A percentile compares a stretch with the other conserved stretches of the same genome.
These are phyloP conservation scores for Trichophyton simii DNA, from an alignment of 2,329 filamentous ascomycete genomes.

Conservation along the genomic window DNA sequence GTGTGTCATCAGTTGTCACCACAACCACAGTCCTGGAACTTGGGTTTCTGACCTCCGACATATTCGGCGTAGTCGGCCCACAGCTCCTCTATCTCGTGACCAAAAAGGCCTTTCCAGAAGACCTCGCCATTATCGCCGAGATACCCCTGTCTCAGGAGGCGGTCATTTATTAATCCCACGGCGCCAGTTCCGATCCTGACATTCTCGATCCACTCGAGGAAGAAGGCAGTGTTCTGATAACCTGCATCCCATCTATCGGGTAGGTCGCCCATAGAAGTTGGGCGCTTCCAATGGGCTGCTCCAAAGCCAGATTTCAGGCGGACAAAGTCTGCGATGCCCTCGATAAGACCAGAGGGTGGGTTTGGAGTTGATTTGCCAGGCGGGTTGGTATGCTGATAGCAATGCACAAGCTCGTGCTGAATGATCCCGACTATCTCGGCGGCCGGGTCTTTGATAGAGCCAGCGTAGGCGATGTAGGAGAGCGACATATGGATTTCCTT, in stretches of 20 bases:
- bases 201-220: slow-evolving; percentile 71
- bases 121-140: slow-evolving; percentile 11
- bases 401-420: slow-evolving; percentile 89
- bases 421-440: slow-evolving; percentile 69
- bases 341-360: slow-evolving; percentile 62
- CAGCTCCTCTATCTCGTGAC: slow-evolving; percentile 51
- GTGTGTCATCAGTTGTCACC: background rate
- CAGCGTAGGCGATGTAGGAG: slow-evolving; percentile 48
- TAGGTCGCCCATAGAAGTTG: slow-evolving; percentile 32
- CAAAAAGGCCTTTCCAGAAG: slow-evolving; percentile 44
- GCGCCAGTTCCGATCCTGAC: slow-evolving; percentile 54
- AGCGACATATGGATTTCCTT: slow-evolving; percentile 88
- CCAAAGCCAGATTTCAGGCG: slow-evolving; percentile 58
- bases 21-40: background rate
- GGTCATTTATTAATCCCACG: slow-evolving; percentile 45
- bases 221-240: slow-evolving; percentile 85
- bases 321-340: slow-evolving; percentile 91
- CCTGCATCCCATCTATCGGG: slow-evolving; percentile 68
- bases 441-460: slow-evolving; percentile 20
- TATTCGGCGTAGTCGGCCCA: slow-evolving; percentile 59
- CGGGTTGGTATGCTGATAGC: slow-evolving; percentile 66
- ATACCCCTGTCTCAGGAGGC: slow-evolving; percentile 26
- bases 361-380: slow-evolving; percentile 20
- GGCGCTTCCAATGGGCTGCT: slow-evolving; percentile 70
- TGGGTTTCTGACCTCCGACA: slow-evolving; percentile 24